Conservation (phyloP, 73 alveolate genomes). For the Tetrahymena thermophila region DNA sequence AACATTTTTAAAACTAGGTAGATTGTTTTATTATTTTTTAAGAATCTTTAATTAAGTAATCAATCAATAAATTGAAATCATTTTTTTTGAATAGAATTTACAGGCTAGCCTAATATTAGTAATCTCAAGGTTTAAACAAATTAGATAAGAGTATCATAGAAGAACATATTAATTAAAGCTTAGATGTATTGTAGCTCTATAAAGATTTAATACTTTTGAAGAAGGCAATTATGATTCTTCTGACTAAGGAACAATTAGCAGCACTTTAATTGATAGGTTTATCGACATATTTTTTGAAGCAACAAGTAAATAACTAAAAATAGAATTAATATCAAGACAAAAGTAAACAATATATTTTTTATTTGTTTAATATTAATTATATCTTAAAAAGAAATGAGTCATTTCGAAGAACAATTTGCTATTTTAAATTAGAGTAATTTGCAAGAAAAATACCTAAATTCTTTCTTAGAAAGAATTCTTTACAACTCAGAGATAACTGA, state of each 20-base stretch:
- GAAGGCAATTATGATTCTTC: not conserved
- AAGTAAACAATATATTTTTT: too few relatives aligned
- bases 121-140: not conserved
- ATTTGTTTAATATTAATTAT: too few relatives aligned
- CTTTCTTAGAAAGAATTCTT: not conserved
- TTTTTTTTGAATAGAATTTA: too few relatives aligned
- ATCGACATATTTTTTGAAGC: not conserved
- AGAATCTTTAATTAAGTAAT: too few relatives aligned
- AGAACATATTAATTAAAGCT: not conserved
- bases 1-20: too few relatives aligned
- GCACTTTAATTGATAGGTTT: not conserved
- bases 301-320: not conserved
- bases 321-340: too few relatives aligned
- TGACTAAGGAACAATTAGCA: not conserved
- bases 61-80: too few relatives aligned
- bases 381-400: too few relatives aligned
- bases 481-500: not conserved
- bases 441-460: not conserved
- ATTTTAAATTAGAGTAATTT: too few relatives aligned
- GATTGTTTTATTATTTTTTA: too few relatives aligned
- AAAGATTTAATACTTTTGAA: not conserved
- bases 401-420: not conserved
- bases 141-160: not conserved
- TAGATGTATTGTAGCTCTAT: too few relatives aligned
- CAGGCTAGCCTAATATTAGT: too few relatives aligned